Evolutionary conservation across 164 flowering plant genomes (phyloP).

Genomic region (Stephania yunnanensis): DNA sequence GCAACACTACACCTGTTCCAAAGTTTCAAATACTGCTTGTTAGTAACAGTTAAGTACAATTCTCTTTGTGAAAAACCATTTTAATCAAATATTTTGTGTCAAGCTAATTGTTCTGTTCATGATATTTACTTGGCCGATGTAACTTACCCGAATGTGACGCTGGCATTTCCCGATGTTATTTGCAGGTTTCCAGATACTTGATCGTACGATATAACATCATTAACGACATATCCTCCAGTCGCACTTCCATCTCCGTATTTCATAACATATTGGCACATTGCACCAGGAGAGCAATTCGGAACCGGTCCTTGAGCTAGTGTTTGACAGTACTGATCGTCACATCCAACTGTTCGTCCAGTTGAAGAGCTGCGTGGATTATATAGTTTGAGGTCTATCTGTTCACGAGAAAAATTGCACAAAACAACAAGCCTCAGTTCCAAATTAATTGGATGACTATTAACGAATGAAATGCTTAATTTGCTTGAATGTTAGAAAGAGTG

Average conservation of each 20-base stretch:
- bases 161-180: slow-evolving; percentile 46
- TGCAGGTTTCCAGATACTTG: slow-evolving; percentile 56
- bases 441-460: background rate
- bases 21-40: background rate
- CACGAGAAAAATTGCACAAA: background rate
- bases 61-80: no score
- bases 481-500: background rate
- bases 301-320: slow-evolving; percentile 9
- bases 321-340: slow-evolving; percentile 54
- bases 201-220: slow-evolving; percentile 44
- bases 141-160: slow-evolving; percentile 76
- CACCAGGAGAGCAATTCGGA: slow-evolving; percentile 39
- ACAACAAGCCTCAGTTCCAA: no score
- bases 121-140: background rate
- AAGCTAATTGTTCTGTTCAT: background rate
- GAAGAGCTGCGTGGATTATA: slow-evolving; percentile 55
- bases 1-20: slow-evolving; percentile 62
- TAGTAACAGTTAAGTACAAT: no score
- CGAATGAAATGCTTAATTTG: background rate
- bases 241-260: slow-evolving; percentile 93
- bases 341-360: slow-evolving; percentile 56
- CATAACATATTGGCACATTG: slow-evolving; percentile 53
- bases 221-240: slow-evolving; percentile 69
- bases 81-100: no score
- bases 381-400: slow-evolving; percentile 63